Evolutionary conservation across 345 rosid species (phyloP).

Genomic region (Rubroshorea leprosula): DNA sequence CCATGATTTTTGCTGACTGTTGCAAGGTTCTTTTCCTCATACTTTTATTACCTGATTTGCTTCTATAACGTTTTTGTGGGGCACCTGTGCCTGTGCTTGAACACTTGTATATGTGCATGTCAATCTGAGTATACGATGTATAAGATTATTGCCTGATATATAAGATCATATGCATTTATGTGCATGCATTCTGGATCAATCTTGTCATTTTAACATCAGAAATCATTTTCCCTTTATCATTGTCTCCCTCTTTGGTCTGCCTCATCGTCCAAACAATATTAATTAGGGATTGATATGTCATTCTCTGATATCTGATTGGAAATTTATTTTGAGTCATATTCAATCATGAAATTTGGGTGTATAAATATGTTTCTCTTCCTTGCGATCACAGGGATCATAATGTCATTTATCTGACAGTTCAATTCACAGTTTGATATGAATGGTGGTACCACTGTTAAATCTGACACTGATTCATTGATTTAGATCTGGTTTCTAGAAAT

Average conservation of each 20-base stretch:
- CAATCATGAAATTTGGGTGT: not conserved
- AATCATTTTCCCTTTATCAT: too few species aligned
- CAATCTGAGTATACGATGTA: too few species aligned
- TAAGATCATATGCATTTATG: not conserved
- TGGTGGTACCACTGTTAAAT: not conserved
- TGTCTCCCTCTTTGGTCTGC: not conserved
- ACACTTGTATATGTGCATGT: not conserved
- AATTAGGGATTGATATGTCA: slow-evolving; percentile 3
- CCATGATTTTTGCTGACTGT: slow-evolving; percentile 59
- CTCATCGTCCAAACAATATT: not conserved
- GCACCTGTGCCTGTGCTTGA: not conserved
- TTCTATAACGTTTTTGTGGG: not conserved
- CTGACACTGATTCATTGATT: too few species aligned
- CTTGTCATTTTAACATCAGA: not conserved
- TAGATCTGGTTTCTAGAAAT: not conserved
- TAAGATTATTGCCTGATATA: too few species aligned
- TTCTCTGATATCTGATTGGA: not conserved
- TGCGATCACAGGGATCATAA: not conserved
- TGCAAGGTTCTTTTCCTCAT: slow-evolving; percentile 57
- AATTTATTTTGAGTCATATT: not conserved
- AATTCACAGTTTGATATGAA: slow-evolving; percentile 5
- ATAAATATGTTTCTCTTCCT: not conserved
- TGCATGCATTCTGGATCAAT: not conserved
- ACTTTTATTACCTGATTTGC: not conserved
- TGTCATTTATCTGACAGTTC: not conserved